A percentile compares a stretch with the other conserved stretches of the same genome.
phyloP scores from a whole-genome alignment of 495 filamentous ascomycete genomes.

The Aspergillus wentii region DNA sequence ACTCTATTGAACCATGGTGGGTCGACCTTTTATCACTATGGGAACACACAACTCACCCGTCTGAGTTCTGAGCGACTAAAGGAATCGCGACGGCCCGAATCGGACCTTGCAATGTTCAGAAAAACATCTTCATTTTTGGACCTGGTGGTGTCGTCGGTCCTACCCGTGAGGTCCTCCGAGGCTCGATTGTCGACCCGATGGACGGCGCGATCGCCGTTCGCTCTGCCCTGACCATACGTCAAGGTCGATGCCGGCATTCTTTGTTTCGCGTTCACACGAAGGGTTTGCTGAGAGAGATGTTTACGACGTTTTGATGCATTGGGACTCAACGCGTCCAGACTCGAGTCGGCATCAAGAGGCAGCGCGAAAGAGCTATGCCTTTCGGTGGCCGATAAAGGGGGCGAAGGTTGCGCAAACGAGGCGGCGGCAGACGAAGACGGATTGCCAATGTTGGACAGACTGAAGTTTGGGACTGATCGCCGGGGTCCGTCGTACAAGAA shows the following conservation, averaged over 20 bases:
- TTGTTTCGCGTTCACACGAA: conserved; percentile 22
- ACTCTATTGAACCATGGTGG: no score
- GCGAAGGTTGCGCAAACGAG: conserved; percentile 5
- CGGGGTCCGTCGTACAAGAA: conserved; percentile 17
- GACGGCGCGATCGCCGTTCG: conserved; percentile 24
- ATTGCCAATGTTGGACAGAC: conserved; percentile 9
- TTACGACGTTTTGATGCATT: conserved; percentile 30
- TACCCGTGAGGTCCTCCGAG: conserved; percentile 13
- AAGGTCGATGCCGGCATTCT: conserved; percentile 24
- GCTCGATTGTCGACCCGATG: conserved; percentile 20
- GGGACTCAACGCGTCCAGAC: conserved; percentile 16
- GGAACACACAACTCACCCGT: conserved; percentile 46
- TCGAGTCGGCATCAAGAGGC: conserved; percentile 10
- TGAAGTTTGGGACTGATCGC: conserved; percentile 14
- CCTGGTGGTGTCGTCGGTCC: conserved; percentile 26
- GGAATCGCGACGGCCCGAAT: conserved; percentile 42
- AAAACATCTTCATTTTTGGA: conserved; percentile 56
- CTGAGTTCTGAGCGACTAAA: conserved; percentile 43
- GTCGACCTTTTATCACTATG: no score
- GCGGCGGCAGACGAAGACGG: conserved; percentile 1
- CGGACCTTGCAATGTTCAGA: conserved; percentile 55
- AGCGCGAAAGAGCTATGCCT: conserved; percentile 12
- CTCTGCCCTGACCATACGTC: conserved; percentile 17
- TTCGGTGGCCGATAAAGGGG: conserved; percentile 7
- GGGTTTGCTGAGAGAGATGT: conserved; percentile 21